These are phyloP conservation scores for Hypsizygus ulmarius DNA, from an alignment of 1,284 basidiomycete genomes.

Conservation along the genomic window DNA sequence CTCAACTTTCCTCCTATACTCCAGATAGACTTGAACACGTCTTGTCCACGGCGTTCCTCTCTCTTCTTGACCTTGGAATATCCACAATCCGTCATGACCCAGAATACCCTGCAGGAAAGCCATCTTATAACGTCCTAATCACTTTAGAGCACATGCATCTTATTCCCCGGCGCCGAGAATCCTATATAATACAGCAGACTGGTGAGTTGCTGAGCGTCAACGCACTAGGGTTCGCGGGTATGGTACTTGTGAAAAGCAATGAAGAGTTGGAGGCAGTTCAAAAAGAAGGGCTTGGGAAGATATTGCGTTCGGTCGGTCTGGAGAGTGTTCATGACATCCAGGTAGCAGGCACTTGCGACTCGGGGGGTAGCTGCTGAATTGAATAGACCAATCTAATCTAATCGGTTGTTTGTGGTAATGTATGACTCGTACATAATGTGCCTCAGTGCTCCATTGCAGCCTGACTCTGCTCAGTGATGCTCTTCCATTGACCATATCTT, in stretches of 20 bases:
- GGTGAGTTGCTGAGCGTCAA: constrained; percentile 69
- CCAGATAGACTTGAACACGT: constrained; percentile 50
- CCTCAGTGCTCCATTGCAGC: neutral
- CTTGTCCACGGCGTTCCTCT: constrained; percentile 66
- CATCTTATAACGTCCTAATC: constrained; percentile 82
- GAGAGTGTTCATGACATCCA: constrained; percentile 47
- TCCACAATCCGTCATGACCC: constrained; percentile 70
- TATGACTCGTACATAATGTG: neutral
- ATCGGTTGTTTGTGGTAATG: constrained; percentile 11
- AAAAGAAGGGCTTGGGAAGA: constrained; percentile 55
- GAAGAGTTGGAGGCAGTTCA: constrained; percentile 68
- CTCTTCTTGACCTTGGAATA: constrained; percentile 75
- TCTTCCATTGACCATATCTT: neutral
- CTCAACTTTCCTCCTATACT: constrained; percentile 42
- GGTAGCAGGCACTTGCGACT: constrained; percentile 34
- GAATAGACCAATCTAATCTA: constrained; percentile 8
- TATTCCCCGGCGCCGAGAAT: constrained; percentile 69
- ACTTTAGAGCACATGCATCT: constrained; percentile 82
- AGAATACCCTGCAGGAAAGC: constrained; percentile 55
- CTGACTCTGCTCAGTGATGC: neutral
- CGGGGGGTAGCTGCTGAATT: no score
- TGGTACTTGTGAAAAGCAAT: constrained; percentile 80
- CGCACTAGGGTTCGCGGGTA: constrained; percentile 83
- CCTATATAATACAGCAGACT: constrained; percentile 46
- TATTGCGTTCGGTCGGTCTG: constrained; percentile 60